Evolutionary conservation across 257 asterid genomes (phyloP), one percentile per base, ranked within the genome.

Genomic region (Avicennia marina): DNA sequence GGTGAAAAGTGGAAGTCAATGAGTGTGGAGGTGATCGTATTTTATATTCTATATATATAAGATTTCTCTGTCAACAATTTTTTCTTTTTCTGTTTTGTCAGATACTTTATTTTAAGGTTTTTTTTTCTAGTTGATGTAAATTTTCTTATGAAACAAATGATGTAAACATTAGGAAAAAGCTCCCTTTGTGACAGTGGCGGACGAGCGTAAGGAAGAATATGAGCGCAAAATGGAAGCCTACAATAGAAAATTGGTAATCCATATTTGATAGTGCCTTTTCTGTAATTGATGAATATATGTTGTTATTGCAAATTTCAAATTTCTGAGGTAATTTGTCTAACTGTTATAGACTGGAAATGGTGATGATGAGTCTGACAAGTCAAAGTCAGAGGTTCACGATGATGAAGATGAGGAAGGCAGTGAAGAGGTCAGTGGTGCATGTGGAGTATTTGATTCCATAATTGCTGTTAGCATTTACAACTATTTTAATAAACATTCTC

Each of bases 1-100:
- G 94, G 94, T 55, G 82, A 64, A 2, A 64, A 65, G 54, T 85
- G 94, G 94, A 85, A 79, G 65, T 72, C 83, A 2, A 34, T 85
- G 71, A 70, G 76, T 20, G 75, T 22, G 0, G 78, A 79, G 83
- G 94, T 84, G 75, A 54, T 42, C 12, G 1, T 10, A 11, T 44
- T 29, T 10, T 20, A 19, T 36, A 33, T 24, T 41, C 4, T 0
- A 13, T 16, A n/a, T n/a, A n/a, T 52, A 26, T 11, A 0, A 12
- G 10, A 13, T 11, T 8, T 18, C 20, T 29, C 6, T 2, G 7
- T 12, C 5, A 8, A 57, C 17, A 7, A 15, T n/a, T 6, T 27
- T 15, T 1, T 11, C 24, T 11, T 47, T 0, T 26, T 11, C 3
- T 15, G 16, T 24, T 5, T 9, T 48, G 25, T 44, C 22, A 12